A percentile compares a stretch with the other conserved stretches of the same genome.
These are phyloP conservation scores for Fusarium concolor DNA, from an alignment of 2,329 filamentous ascomycete genomes.

Conservation along the genomic window DNA sequence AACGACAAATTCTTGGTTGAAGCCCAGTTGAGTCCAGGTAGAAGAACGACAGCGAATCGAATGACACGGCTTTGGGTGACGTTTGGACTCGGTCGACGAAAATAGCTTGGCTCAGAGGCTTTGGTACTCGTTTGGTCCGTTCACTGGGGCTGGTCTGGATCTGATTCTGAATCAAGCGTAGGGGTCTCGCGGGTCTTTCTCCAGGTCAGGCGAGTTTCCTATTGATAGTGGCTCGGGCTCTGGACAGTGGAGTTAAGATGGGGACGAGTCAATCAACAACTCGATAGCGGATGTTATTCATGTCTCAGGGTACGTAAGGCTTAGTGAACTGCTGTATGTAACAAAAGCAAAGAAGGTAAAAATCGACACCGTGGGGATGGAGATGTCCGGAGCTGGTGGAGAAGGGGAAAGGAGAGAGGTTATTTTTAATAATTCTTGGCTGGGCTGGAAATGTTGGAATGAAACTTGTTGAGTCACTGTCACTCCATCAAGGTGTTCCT, in stretches of 20 bases:
- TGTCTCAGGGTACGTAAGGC: slow-evolving; percentile 28
- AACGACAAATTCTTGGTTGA: slow-evolving; percentile 18
- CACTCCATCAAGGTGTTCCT: slow-evolving; percentile 4
- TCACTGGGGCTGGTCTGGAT: slow-evolving; percentile 42
- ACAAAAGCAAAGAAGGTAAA: slow-evolving; percentile 4
- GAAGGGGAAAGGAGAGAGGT: background rate
- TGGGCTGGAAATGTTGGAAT: background rate
- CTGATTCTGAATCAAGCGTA: slow-evolving; percentile 44
- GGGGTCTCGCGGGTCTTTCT: slow-evolving; percentile 23
- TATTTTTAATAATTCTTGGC: slow-evolving; percentile 17
- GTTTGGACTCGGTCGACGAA: slow-evolving; percentile 43
- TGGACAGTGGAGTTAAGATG: slow-evolving; percentile 26
- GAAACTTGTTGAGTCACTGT: slow-evolving; percentile 2
- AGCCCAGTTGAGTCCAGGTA: slow-evolving; percentile 2
- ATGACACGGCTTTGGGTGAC: slow-evolving; percentile 38
- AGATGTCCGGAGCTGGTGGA: slow-evolving; percentile 12
- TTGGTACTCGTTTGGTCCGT: slow-evolving; percentile 41
- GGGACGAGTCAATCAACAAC: slow-evolving; percentile 34
- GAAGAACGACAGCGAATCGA: slow-evolving; percentile 35
- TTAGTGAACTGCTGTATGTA: slow-evolving; percentile 19
- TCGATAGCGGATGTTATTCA: slow-evolving; percentile 17
- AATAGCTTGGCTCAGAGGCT: slow-evolving; percentile 37
- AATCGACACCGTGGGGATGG: slow-evolving; percentile 4
- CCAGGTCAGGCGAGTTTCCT: slow-evolving; percentile 32
- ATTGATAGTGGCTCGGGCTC: slow-evolving; percentile 40